Base-by-base conservation (phyloP, 352 stramenopile species). In the Phytophthora pinifolia region DNA sequence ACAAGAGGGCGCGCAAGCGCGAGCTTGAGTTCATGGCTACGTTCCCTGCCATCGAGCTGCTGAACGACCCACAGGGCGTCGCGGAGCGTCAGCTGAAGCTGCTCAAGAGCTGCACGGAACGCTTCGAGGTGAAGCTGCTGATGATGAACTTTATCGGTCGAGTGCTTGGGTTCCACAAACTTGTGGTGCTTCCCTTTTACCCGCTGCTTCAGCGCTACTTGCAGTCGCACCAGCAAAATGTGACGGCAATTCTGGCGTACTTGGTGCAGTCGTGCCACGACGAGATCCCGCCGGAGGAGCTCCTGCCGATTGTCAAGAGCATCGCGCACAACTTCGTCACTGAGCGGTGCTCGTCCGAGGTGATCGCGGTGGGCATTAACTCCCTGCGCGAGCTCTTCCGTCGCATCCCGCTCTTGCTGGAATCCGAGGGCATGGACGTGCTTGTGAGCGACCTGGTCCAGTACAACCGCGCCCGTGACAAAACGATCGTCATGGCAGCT, bases 141-240 rank as follows among this genome's bases (percentile, higher is more conserved):
- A 98, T 99, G 88, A 98, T 99, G 81, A 98, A 99, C 76, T 98
- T 99, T 65, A 97, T 99, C 38, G 96, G 94, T 12, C 87, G 97
- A 12, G 67, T 99, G 27, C 73, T 98, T 6, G 96, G 96, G n/a
- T 97, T 98, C 65, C 97, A 99, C 76, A 97, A 98, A 70, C 78
- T 99, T 36, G 76, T 99, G 30, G 61, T 99, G 42, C 76, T 99
- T 37, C 83, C 86, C 27, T 94, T 99, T 56, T 99, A 99, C 80
- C 86, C 96, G 29, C 88, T 99, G 46, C 63, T 99, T 41, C 94
- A 98, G 78, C 89, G 96, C 9, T 75, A 98, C 73, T 61, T 94
- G 51, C 83, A 91, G 67, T 92, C 86, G 35, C 86, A 92, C 58
- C 89, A 96, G 67, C 69, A 92, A 62, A 79, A 96, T 74, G 73